Evolutionary conservation across 768 basidiomycete species (phyloP).

Genomic region (Trametes gibbosa): DNA sequence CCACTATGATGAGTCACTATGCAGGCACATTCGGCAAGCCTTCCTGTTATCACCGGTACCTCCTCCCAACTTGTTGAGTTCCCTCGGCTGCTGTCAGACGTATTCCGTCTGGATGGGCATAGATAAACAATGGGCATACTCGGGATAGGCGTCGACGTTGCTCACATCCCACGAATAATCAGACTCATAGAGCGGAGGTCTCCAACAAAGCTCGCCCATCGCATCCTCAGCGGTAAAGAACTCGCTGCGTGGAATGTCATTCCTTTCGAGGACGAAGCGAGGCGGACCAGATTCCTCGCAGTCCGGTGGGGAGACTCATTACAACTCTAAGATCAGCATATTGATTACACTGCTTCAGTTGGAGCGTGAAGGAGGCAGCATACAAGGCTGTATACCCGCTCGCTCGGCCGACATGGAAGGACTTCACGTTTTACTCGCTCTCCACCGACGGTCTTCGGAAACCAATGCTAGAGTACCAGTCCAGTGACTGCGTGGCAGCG

Average conservation of each 20-base stretch:
- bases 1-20: too few relatives aligned
- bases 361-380: slow-evolving; percentile 81
- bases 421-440: slow-evolving; percentile 42
- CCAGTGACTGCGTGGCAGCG: slow-evolving; percentile 20
- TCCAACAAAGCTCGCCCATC: slow-evolving; percentile 46
- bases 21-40: too few relatives aligned
- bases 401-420: slow-evolving; percentile 68
- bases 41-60: too few relatives aligned
- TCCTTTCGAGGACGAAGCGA: slow-evolving; percentile 23
- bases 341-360: slow-evolving; percentile 41
- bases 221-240: slow-evolving; percentile 57
- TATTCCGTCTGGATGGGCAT: too few relatives aligned
- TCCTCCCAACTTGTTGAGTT: too few relatives aligned
- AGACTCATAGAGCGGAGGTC: slow-evolving; percentile 50
- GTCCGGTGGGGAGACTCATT: slow-evolving; percentile 55
- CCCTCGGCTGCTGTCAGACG: too few relatives aligned
- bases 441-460: slow-evolving; percentile 38
- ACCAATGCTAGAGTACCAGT: slow-evolving; percentile 40
- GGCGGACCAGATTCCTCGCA: slow-evolving; percentile 53
- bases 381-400: slow-evolving; percentile 81
- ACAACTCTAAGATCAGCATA: too few relatives aligned
- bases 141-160: slow-evolving; percentile 45
- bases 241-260: slow-evolving; percentile 41
- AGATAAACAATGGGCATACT: slow-evolving; percentile 51
- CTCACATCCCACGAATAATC: slow-evolving; percentile 64